phyloP scores from a whole-genome alignment of 345 rosid genomes.

The Eucalyptus fibrosa region DNA sequence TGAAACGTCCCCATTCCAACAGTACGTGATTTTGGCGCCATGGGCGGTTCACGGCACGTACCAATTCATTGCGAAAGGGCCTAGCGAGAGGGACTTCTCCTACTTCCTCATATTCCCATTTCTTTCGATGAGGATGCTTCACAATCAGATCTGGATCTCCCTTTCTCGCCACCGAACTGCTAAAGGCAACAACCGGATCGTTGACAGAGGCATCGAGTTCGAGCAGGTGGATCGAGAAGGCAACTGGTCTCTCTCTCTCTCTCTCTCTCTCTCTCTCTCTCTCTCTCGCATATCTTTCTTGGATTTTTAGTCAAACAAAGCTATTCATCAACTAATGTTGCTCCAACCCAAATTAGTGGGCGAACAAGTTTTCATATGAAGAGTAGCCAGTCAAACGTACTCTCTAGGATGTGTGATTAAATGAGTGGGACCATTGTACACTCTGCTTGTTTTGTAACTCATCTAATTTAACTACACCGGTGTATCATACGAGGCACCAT shows the following conservation, averaged over 20 bases:
- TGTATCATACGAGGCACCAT: neutral
- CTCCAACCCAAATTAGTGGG: neutral
- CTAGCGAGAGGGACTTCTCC: slow-evolving; percentile 11
- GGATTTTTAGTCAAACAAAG: neutral
- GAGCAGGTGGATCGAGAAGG: slow-evolving; percentile 51
- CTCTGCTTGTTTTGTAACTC: no score
- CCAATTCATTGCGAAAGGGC: neutral
- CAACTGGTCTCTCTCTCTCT: slow-evolving; percentile 15
- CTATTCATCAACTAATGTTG: neutral
- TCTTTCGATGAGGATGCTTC: slow-evolving; percentile 19
- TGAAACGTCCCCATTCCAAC: neutral
- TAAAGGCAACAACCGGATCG: slow-evolving; percentile 27
- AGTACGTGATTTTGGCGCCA: slow-evolving; percentile 41
- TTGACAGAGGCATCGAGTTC: slow-evolving; percentile 45
- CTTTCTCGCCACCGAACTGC: slow-evolving; percentile 34
- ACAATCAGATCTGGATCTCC: slow-evolving; percentile 41
- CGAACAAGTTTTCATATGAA: neutral
- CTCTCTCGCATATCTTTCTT: neutral
- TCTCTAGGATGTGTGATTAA: neutral
- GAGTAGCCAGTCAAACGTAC: neutral
- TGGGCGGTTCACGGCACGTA: slow-evolving; percentile 26
- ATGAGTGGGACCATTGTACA: neutral
- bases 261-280: neutral
- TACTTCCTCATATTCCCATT: slow-evolving; percentile 12
- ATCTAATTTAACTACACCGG: neutral